Evolutionary conservation across 495 filamentous ascomycete species (phyloP), one percentile per base, ranked within the genome.

Genomic region (Penicillium malachiteum): DNA sequence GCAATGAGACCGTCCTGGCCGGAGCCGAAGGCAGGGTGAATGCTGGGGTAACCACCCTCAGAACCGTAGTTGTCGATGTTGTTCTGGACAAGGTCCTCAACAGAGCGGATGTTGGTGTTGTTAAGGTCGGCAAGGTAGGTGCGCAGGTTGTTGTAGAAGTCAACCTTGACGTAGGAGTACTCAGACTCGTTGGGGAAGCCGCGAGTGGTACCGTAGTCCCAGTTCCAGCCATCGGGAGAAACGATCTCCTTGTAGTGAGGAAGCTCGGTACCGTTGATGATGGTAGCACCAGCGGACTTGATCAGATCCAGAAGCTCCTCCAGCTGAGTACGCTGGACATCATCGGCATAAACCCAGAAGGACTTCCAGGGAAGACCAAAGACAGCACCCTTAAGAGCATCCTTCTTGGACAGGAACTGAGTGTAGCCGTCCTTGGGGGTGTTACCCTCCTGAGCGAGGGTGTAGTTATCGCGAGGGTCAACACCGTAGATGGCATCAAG

Each of bases 131-230:
- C 68, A 9, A 91, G 78, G 59, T 91, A 91, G 16, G 71, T 66
- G 40, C 71, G 71, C 58, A 91, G 83, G 71, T 88, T 82, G 71
- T 89, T 89, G 74, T 90, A 90, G 65, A 90, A 89, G 58, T 91
- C 88, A 7, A 85, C 83, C 64, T 89, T 90, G 54, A 90, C 77
- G 50, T 84, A 81, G 6, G 81, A 85, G 71, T 85, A 90, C 61
- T 89, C 88, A 13, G 82, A 86, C 64, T 89, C 81, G 59, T 90
- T 87, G 30, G 83, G 71, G 57, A 71, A 84, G 8, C 87, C 85
- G 5, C 84, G 80, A 3, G 73, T 81, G 32, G 74, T 76, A 13
- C 84, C 86, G 50, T 84, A 87, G 60, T 88, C 85, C 87, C 88
- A 90, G 71, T 89, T 78, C 85, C 84, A 90, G 43, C 82, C 84